Percentiles rank a stretch among this genome's conserved stretches.
Conservation (phyloP, 2,329 filamentous ascomycete species). For the Lecanicillium sp. region DNA sequence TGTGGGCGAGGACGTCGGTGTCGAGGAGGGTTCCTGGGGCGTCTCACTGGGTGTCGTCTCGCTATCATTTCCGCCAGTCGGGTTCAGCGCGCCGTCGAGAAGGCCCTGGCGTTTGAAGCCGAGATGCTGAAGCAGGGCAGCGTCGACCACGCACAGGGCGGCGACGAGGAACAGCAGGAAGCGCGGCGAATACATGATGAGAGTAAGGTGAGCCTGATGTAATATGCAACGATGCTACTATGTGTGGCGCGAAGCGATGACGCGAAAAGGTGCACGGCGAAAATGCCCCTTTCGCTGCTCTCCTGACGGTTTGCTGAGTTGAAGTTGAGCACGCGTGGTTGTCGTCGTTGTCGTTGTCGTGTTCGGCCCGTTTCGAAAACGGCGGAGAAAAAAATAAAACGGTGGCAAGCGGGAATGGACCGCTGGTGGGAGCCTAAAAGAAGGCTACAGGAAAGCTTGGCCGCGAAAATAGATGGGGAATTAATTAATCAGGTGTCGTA, state of each 20-base stretch:
- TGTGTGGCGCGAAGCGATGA: background rate
- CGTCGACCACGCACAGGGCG: constrained; percentile 43
- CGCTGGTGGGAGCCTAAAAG: background rate
- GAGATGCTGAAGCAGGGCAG: constrained; percentile 25
- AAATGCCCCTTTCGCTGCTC: too few relatives aligned
- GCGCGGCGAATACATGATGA: constrained; percentile 38
- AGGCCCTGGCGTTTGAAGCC: constrained; percentile 16
- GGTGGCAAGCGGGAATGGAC: background rate
- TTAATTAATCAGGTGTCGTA: background rate
- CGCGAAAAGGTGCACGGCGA: background rate
- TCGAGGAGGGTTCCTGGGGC: background rate
- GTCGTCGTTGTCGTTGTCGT: background rate
- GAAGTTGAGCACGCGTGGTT: too few relatives aligned
- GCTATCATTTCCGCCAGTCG: constrained; percentile 15
- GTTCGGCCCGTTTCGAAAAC: constrained; percentile 1
- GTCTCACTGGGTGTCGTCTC: background rate
- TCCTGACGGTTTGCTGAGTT: too few relatives aligned
- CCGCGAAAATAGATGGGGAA: background rate
- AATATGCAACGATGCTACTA: background rate
- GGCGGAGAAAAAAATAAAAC: background rate
- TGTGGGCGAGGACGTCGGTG: background rate
- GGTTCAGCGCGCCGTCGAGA: constrained; percentile 14
- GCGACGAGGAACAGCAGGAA: constrained; percentile 44
- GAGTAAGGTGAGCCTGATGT: too few relatives aligned
- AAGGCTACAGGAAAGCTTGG: background rate